phyloP scores from a whole-genome alignment of 2,329 filamentous ascomycete species.

The Didymella keratinophila region DNA sequence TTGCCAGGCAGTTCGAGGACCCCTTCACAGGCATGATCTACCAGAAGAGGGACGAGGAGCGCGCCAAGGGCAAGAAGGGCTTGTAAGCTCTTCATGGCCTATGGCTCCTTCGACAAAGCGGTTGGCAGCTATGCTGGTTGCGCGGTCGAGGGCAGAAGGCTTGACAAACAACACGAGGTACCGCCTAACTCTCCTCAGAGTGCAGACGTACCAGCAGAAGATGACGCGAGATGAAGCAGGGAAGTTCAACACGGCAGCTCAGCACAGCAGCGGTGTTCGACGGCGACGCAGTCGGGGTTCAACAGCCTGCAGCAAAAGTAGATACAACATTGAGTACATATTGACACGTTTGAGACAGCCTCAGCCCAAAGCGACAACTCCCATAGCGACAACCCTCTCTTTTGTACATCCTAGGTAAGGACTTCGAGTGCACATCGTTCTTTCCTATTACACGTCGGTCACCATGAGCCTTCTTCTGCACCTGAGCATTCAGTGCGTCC shows the following conservation, averaged over 20 bases:
- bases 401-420: conserved; percentile 9
- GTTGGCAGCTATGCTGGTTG: not conserved
- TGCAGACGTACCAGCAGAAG: not conserved
- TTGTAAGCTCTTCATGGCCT: conserved; percentile 13
- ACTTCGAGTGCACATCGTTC: not conserved
- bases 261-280: conserved; percentile 23
- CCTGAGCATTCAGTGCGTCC: not conserved
- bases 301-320: conserved; percentile 24
- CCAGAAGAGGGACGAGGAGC: conserved; percentile 74
- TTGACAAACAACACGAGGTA: not conserved
- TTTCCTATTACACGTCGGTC: not conserved
- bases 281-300: conserved; percentile 21
- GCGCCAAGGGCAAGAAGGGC: conserved; percentile 51
- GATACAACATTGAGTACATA: conserved; percentile 23
- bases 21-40: conserved; percentile 95
- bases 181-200: not conserved
- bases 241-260: conserved; percentile 25
- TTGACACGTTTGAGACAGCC: conserved; percentile 21
- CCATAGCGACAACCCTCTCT: conserved; percentile 19
- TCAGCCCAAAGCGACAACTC: conserved; percentile 30
- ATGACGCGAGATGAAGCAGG: conserved; percentile 4
- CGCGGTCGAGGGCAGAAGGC: not conserved
- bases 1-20: conserved; percentile 88
- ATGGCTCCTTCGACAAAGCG: not conserved
- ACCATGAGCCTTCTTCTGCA: not conserved